These are phyloP conservation scores for Apiotrichum veenhuisii DNA, from an alignment of 1,284 basidiomycete species.

Conservation along the genomic window DNA sequence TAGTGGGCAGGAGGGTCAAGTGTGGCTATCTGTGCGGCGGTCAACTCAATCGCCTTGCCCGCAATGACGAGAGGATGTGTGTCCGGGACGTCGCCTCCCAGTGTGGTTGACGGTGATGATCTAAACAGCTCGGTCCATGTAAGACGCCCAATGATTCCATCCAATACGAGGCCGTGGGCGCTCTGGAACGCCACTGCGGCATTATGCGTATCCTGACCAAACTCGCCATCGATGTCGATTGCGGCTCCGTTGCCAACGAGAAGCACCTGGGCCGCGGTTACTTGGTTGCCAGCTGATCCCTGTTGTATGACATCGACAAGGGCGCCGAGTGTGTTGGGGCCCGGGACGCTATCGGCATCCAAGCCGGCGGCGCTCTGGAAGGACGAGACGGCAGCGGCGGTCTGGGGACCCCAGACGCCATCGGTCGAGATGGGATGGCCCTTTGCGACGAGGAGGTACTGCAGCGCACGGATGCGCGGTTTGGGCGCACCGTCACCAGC, in stretches of 20 bases:
- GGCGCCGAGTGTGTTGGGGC: constrained; percentile 8
- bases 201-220: not conserved
- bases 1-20: not conserved
- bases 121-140: constrained; percentile 6
- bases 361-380: constrained; percentile 1
- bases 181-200: not conserved
- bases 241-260: too few species aligned
- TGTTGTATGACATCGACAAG: not conserved
- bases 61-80: too few species aligned
- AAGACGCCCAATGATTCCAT: not conserved
- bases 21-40: not conserved
- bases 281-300: not conserved
- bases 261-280: not conserved
- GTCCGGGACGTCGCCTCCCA: too few species aligned
- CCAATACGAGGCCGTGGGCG: not conserved
- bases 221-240: constrained; percentile 3
- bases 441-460: constrained; percentile 2
- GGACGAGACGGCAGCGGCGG: not conserved
- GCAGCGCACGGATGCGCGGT: not conserved
- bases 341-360: not conserved
- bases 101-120: too few species aligned
- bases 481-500: not conserved
- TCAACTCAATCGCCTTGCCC: not conserved
- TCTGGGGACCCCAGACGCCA: constrained; percentile 8
- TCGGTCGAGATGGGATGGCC: not conserved